phyloP scores from a whole-genome alignment of 208 protist genomes.

The Porcisia deanei region DNA sequence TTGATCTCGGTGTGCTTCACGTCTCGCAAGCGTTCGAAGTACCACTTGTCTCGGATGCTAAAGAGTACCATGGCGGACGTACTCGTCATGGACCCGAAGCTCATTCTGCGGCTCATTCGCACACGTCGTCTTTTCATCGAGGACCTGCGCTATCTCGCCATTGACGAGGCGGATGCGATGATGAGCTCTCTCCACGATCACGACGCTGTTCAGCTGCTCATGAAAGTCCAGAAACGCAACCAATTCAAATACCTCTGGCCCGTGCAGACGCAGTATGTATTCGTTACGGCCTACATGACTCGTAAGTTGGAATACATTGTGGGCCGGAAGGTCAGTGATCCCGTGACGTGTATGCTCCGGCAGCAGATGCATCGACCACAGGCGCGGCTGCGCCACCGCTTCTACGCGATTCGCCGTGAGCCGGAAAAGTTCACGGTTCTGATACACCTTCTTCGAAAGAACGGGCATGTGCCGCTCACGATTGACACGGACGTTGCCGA shows the following conservation, averaged over 20 bases:
- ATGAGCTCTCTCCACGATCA: conserved; percentile 80
- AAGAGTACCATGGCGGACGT: conserved; percentile 71
- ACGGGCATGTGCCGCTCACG: conserved; percentile 45
- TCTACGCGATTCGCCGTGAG: conserved; percentile 53
- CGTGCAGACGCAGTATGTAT: conserved; percentile 83
- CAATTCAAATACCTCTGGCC: conserved; percentile 87
- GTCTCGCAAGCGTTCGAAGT: conserved; percentile 65
- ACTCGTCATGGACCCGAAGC: conserved; percentile 78
- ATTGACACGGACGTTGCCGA: conserved; percentile 59
- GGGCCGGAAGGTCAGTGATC: conserved; percentile 50
- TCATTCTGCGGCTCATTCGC: conserved; percentile 71
- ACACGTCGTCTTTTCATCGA: conserved; percentile 81
- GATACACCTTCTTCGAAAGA: conserved; percentile 64
- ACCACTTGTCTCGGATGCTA: conserved; percentile 61
- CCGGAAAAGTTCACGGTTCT: conserved; percentile 74
- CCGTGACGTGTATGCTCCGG: conserved; percentile 59
- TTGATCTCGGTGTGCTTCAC: conserved; percentile 66
- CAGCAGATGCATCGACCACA: conserved; percentile 65
- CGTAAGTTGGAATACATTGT: conserved; percentile 75
- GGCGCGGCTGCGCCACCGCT: conserved; percentile 61
- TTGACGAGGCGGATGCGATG: conserved; percentile 88
- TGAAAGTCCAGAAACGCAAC: conserved; percentile 71
- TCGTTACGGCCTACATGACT: conserved; percentile 75
- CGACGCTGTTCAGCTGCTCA: conserved; percentile 74
- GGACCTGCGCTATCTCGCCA: conserved; percentile 79